phyloP scores from a whole-genome alignment of 1,284 basidiomycete species.

The Leccinum pachyderme region DNA sequence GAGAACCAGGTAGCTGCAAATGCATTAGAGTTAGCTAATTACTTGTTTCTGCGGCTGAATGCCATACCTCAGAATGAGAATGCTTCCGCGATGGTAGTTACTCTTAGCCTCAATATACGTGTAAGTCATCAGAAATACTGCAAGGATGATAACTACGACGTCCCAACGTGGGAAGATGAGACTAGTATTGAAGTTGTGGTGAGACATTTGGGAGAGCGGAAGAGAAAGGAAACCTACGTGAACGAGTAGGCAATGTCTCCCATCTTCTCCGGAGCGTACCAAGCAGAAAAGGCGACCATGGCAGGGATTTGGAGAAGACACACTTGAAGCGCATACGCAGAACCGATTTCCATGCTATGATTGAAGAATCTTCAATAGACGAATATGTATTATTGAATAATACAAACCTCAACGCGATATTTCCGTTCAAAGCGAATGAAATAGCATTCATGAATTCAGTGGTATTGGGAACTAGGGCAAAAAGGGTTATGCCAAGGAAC shows the following conservation, averaged over 20 bases:
- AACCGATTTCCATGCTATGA: conserved; percentile 96
- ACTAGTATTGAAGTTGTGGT: conserved; percentile 40
- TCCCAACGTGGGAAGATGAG: conserved; percentile 99
- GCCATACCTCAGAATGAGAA: conserved; percentile 81
- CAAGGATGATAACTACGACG: conserved; percentile 90
- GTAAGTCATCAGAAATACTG: conserved; percentile 97
- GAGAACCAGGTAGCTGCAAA: conserved; percentile 54
- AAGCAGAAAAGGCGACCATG: conserved; percentile 98
- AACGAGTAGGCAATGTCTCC: conserved; percentile 85
- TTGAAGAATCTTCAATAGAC: conserved; percentile 6
- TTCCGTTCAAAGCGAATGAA: conserved; percentile 97
- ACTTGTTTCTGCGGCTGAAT: neutral
- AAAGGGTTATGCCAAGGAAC: conserved; percentile 94
- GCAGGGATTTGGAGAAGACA: conserved; percentile 97
- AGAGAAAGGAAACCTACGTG: conserved; percentile 57
- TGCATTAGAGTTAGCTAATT: conserved; percentile 1
- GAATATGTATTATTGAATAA: neutral
- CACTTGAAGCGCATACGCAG: conserved; percentile 97
- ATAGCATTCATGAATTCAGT: conserved; percentile 99
- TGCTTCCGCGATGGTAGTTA: conserved; percentile 95
- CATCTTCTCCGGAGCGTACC: conserved; percentile 83
- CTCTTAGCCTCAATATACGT: conserved; percentile 98
- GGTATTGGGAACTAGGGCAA: conserved; percentile 97
- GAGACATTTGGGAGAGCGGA: conserved; percentile 1
- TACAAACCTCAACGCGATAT: conserved; percentile 90